Percentiles rank a stretch among this genome's conserved stretches.
These are phyloP conservation scores for Yamadazyma sp. DNA, from an alignment of 805 yeast genomes.

Conservation along the genomic window DNA sequence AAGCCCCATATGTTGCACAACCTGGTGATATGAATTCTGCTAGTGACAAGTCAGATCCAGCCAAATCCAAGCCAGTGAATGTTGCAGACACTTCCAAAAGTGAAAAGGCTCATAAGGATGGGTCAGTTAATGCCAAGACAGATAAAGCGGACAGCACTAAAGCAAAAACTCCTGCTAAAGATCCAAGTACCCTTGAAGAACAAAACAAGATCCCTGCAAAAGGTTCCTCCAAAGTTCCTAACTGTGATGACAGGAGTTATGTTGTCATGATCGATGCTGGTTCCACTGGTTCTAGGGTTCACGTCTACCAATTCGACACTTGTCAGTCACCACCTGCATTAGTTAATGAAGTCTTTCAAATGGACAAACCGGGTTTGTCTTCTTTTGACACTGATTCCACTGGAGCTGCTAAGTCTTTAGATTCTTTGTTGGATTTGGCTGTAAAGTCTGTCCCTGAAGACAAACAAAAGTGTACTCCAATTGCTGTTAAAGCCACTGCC, in stretches of 20 bases:
- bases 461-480: slow-evolving; percentile 79
- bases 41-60: slow-evolving; percentile 6
- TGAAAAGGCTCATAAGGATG: slow-evolving; percentile 14
- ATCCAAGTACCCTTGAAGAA: neutral
- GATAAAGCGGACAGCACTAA: slow-evolving; percentile 2
- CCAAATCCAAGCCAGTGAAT: slow-evolving; percentile 21
- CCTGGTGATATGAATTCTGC: slow-evolving; percentile 13
- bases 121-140: neutral
- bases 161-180: slow-evolving; percentile 1
- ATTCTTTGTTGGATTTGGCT: slow-evolving; percentile 77
- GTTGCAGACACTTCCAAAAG: slow-evolving; percentile 27
- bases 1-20: slow-evolving; percentile 32
- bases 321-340: slow-evolving; percentile 83
- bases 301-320: slow-evolving; percentile 86
- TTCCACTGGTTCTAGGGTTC: slow-evolving; percentile 94
- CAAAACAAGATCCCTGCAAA: neutral
- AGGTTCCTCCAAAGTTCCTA: slow-evolving; percentile 4
- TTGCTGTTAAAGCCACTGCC: slow-evolving; percentile 97
- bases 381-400: slow-evolving; percentile 74
- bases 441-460: slow-evolving; percentile 71
- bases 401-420: slow-evolving; percentile 90
- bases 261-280: slow-evolving; percentile 98
- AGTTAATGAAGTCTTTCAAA: slow-evolving; percentile 76
- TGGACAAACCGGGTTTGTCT: slow-evolving; percentile 91
- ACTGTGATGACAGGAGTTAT: slow-evolving; percentile 51